Evolutionary conservation across 768 basidiomycete species (phyloP), one percentile per base, ranked within the genome.

Genomic region (Lyophyllum semitale): DNA sequence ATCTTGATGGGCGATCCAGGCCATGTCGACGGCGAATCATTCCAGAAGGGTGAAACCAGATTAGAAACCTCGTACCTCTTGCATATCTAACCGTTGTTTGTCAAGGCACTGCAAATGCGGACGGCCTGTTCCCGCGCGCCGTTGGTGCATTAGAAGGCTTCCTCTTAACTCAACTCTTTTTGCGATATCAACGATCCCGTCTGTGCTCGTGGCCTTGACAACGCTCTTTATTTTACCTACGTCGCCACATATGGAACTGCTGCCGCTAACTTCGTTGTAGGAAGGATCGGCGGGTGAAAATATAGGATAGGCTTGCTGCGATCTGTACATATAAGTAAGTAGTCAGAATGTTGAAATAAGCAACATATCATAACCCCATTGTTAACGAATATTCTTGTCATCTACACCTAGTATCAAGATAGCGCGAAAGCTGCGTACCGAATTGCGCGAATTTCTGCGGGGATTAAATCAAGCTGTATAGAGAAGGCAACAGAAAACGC

Each of bases 1-100:
- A 57, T 67, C 41, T 63, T 65, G 45, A 59, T 69, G 61, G 68
- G 66, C 40, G 68, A 67, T 46, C 66, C 66, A 7, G 65, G 66
- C 35, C 65, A 66, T 33, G 66, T 69, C 38, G 59, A 59, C 4
- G 55, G 54, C 15, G 63, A 67, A 50, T 54, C 62, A 13, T 69
- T 65, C 57, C 63, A 69, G 59, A 59, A 58, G 33, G 66, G 68
- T 49, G 23, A 48, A 12, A n/a, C n/a, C n/a, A n/a, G n/a, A n/a
- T 17, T 11, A 18, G 25, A 35, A 23, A 20, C 12, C 8, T 3
- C 3, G 17, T 4, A 8, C 18, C 11, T 8, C 5, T 11, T 23
- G 15, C 17, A 30, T 49, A 20, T 17, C 13, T n/a, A 18, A 29
- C n/a, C n/a, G 20, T 17, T 41, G n/a, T 18, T n/a, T 38, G 3